A percentile compares a stretch with the other conserved stretches of the same genome.
Evolutionary conservation across 1,139 yeast genomes (phyloP).

Genomic region (Saccharomyces hybrid): DNA sequence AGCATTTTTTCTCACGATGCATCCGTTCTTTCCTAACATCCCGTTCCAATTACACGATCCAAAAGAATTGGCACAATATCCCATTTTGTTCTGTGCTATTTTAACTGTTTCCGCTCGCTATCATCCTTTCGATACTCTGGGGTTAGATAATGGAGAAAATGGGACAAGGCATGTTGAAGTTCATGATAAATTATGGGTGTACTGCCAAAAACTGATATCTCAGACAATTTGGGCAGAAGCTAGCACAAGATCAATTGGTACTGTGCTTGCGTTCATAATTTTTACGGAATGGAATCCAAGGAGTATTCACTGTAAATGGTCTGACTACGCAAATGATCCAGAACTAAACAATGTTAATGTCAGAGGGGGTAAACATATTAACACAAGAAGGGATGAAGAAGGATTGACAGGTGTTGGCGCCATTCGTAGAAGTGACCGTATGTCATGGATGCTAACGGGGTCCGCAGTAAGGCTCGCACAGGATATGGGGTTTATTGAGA

Average conservation of each 20-base stretch:
- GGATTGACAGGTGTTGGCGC: constrained; percentile 73
- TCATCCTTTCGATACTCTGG: constrained; percentile 45
- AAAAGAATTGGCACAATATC: constrained; percentile 63
- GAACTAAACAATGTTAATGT: constrained; percentile 11
- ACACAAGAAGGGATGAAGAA: constrained; percentile 34
- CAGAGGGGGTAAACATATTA: constrained; percentile 9
- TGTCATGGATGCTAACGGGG: constrained; percentile 93
- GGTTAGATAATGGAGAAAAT: constrained; percentile 21
- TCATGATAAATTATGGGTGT: constrained; percentile 76
- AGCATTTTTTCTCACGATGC: constrained; percentile 68
- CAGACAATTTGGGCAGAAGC: constrained; percentile 95
- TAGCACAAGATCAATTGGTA: constrained; percentile 77
- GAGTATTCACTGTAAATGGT: constrained; percentile 84
- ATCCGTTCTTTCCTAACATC: constrained; percentile 83
- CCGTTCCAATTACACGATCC: constrained; percentile 67
- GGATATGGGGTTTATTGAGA: constrained; percentile 74
- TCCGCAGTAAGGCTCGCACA: constrained; percentile 81
- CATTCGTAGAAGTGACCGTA: constrained; percentile 75
- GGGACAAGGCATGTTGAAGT: constrained; percentile 45
- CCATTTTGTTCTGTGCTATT: constrained; percentile 71
- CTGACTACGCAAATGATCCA: constrained; percentile 65
- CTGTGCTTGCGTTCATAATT: constrained; percentile 74
- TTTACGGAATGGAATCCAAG: constrained; percentile 94
- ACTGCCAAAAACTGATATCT: constrained; percentile 73
- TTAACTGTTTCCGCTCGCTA: constrained; percentile 74